These are phyloP conservation scores for Torrubiellomyces zombiae DNA, from an alignment of 2,329 filamentous ascomycete genomes.

Conservation along the genomic window DNA sequence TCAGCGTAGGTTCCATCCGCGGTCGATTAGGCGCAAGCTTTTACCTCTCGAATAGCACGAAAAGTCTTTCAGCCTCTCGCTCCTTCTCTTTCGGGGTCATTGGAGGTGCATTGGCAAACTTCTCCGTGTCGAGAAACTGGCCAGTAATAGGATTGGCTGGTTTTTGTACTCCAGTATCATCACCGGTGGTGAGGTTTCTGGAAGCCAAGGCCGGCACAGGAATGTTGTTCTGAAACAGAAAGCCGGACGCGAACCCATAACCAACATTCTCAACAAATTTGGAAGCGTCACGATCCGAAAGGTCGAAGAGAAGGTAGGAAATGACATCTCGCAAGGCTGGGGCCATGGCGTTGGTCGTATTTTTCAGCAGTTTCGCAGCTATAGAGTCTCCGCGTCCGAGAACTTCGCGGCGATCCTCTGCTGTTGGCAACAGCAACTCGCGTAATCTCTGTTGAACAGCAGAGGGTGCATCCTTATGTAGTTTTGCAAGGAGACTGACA, in stretches of 20 bases:
- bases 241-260: conserved; percentile 85
- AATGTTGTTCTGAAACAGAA: conserved; percentile 71
- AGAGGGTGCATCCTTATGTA: conserved; percentile 54
- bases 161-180: conserved; percentile 14
- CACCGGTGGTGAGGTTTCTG: conserved; percentile 21
- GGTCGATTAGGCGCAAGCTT: too few species aligned
- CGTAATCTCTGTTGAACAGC: conserved; percentile 45
- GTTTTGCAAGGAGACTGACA: conserved; percentile 51
- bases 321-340: conserved; percentile 59
- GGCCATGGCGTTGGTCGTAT: conserved; percentile 57
- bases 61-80: conserved; percentile 73
- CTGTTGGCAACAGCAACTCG: conserved; percentile 53
- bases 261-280: conserved; percentile 83
- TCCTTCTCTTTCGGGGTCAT: conserved; percentile 92
- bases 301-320: conserved; percentile 66
- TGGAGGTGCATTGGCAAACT: conserved; percentile 38
- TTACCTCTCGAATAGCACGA: conserved; percentile 82
- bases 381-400: conserved; percentile 62
- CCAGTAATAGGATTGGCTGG: conserved; percentile 74
- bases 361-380: conserved; percentile 57
- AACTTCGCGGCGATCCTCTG: conserved; percentile 58
- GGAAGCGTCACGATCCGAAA: conserved; percentile 65
- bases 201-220: conserved; percentile 52
- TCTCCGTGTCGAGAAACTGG: conserved; percentile 57
- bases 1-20: too few species aligned